Evolutionary conservation across 352 stramenopile genomes (phyloP).

Genomic region (Phytophthora podocarpi): DNA sequence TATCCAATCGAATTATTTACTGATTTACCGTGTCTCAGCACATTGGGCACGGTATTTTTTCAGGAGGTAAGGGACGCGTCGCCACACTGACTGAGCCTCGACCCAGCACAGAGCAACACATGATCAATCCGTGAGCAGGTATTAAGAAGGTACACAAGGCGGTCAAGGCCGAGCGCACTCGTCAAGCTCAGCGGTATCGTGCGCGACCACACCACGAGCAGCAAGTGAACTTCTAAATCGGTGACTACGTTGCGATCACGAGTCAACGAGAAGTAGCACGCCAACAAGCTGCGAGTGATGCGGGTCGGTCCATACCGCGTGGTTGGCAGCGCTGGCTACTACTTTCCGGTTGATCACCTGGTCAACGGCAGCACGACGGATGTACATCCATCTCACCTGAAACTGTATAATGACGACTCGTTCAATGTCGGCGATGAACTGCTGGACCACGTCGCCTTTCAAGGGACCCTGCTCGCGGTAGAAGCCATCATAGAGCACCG

Average conservation of each 20-base stretch:
- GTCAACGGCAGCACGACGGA: not conserved
- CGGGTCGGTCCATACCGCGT: slow-evolving; percentile 38
- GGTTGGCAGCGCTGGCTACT: slow-evolving; percentile 17
- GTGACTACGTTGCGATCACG: slow-evolving; percentile 38
- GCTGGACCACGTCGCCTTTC: slow-evolving; percentile 1
- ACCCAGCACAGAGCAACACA: not conserved
- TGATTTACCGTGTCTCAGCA: not conserved
- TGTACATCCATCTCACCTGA: slow-evolving; percentile 3
- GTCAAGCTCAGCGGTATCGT: not conserved
- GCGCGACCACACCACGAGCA: not conserved
- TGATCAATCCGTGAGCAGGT: not conserved
- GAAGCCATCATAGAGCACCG: not conserved
- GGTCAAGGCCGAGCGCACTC: not conserved
- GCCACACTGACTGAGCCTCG: not conserved
- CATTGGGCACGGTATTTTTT: not conserved
- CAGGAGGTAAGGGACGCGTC: not conserved
- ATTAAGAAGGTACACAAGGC: slow-evolving; percentile 18
- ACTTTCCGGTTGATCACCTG: slow-evolving; percentile 15
- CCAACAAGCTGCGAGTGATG: slow-evolving; percentile 32
- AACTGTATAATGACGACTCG: slow-evolving; percentile 5
- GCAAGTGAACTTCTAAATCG: slow-evolving; percentile 18
- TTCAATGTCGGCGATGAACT: not conserved
- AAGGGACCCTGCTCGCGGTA: slow-evolving; percentile 6
- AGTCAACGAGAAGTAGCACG: slow-evolving; percentile 11
- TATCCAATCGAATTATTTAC: not conserved